Base-by-base conservation (phyloP, 805 yeast genomes). In the Nakazawaea anatomiae region DNA sequence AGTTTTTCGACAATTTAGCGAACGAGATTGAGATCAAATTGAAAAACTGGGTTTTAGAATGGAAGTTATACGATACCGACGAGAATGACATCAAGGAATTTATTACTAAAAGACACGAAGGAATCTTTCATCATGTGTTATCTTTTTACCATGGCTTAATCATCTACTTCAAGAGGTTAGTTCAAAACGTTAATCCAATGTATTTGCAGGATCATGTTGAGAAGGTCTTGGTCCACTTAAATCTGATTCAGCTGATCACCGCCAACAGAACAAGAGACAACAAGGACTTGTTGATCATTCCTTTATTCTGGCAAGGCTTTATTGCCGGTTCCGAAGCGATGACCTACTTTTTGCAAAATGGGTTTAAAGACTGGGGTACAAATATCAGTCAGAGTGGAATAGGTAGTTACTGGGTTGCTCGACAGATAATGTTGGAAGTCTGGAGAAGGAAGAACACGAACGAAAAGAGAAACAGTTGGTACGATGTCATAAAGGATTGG, bases 241-340 rank as follows among this genome's bases (percentile, higher is more conserved):
- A 84, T 58, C 71, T 75, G 51, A 77, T 89, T 50, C 87, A 82
- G 52, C 61, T 64, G 40, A 68, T 87, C 46, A 80, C 84, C 35
- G 75, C 76, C 6, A 55, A 56, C 3, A 64, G 69, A 14, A 41
- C 53, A 18, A 39, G 42, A 28, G 54, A 60, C 32, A 60, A 66
- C 50, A 67, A 74, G 25, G 82, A 79, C 29, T 81, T 84, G 1
- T 76, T 85, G 25, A 80, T 81, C 47, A 79, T 85, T 36, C 96
- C 97, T 4, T 69, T 88, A 35, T 82, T 88, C 58, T 89, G 96
- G 94, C 92, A 87, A 60, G 95, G 94, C 0, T 89, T 89, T 57
- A 84, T 89, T 42, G 90, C 92, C 1, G 96, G 95, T 0, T 85
- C 94, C 59, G 89, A 87, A 54, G 85, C 90, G 9, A 76, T 79